Evolutionary conservation across 73 alveolate species (phyloP).

Genomic region (Symbiodinium pilosum): DNA sequence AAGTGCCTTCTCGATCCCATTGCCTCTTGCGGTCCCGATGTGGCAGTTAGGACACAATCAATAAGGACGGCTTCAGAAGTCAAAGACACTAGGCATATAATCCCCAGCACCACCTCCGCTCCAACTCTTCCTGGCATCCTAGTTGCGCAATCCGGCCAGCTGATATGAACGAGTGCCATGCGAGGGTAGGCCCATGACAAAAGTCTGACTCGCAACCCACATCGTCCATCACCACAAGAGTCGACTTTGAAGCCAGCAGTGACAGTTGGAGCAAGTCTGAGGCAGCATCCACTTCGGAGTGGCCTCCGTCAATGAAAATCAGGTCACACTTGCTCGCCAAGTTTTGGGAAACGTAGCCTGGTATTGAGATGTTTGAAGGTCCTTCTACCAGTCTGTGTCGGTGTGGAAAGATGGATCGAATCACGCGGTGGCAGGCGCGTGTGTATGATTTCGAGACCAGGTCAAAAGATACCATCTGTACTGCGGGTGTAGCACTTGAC

Average conservation of each 20-base stretch:
- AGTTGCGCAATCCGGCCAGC: conserved; percentile 34
- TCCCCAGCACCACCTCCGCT: conserved; percentile 92
- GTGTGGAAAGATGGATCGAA: conserved; percentile 29
- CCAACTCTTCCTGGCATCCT: conserved; percentile 65
- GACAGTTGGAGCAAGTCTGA: conserved; percentile 55
- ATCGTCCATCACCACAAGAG: conserved; percentile 56
- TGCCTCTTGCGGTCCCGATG: too few species aligned
- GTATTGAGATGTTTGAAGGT: conserved; percentile 28
- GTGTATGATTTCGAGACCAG: conserved; percentile 75
- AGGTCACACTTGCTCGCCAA: conserved; percentile 30
- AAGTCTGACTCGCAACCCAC: conserved; percentile 50
- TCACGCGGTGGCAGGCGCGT: conserved; percentile 58
- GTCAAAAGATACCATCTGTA: conserved; percentile 39
- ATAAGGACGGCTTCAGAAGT: too few species aligned
- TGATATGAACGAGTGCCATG: conserved; percentile 30
- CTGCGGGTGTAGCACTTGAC: neutral
- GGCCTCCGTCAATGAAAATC: conserved; percentile 60
- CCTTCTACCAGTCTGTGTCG: conserved; percentile 52
- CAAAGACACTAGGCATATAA: neutral
- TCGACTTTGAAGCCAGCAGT: conserved; percentile 33
- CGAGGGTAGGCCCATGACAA: conserved; percentile 63
- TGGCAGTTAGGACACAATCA: too few species aligned
- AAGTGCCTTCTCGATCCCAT: too few species aligned
- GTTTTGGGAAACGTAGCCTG: conserved; percentile 10
- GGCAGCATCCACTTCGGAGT: conserved; percentile 42